phyloP scores from a whole-genome alignment of 345 rosid species.

The Melaleuca quinquenervia region DNA sequence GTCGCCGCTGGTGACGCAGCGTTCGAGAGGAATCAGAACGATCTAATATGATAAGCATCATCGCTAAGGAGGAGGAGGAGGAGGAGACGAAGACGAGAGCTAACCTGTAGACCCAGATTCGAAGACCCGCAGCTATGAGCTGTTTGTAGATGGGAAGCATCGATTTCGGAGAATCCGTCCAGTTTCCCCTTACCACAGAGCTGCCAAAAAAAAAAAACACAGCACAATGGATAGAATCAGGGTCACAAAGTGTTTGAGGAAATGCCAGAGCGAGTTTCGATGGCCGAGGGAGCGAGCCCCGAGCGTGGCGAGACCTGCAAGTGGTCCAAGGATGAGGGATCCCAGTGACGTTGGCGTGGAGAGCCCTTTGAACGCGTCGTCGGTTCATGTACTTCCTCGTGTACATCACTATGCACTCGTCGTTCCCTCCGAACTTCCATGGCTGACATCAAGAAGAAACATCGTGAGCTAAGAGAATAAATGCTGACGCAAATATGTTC shows the following conservation, averaged over 20 bases:
- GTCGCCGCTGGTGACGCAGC: constrained; percentile 32
- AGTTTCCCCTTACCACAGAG: constrained; percentile 28
- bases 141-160: constrained; percentile 60
- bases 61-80: background rate
- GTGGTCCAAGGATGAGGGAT: constrained; percentile 30
- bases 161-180: constrained; percentile 77
- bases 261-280: background rate
- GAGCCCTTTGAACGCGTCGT: constrained; percentile 52
- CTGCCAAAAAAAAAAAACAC: constrained; percentile 7
- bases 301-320: constrained; percentile 34
- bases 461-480: background rate
- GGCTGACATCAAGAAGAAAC: constrained; percentile 20
- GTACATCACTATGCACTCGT: constrained; percentile 46
- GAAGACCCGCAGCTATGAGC: constrained; percentile 52
- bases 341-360: constrained; percentile 43
- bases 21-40: background rate
- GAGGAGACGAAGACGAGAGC: no score
- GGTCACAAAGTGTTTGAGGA: background rate
- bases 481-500: background rate
- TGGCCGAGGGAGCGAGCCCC: background rate
- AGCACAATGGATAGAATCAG: background rate
- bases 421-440: constrained; percentile 66
- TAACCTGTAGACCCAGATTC: constrained; percentile 84
- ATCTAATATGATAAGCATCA: background rate
- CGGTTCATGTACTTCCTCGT: constrained; percentile 51